Conservation (phyloP, 495 filamentous ascomycete species). For the Xylaria cubensis region DNA sequence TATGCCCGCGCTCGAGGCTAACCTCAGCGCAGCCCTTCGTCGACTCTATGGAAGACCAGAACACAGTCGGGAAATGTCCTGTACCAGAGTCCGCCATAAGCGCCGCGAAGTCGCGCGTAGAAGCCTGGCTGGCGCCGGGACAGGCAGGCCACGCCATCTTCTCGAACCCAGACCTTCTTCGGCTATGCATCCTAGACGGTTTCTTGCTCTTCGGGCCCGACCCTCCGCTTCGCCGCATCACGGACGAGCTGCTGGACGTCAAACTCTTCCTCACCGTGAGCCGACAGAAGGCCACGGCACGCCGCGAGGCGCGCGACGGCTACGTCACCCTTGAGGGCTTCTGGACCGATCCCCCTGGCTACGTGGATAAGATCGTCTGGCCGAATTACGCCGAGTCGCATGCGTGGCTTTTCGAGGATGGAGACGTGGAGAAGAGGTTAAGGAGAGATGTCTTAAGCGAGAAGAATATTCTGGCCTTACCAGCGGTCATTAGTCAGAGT, state of each 20-base stretch:
- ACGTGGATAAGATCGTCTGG: constrained; percentile 96
- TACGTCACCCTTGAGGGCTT: constrained; percentile 92
- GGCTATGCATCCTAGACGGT: constrained; percentile 75
- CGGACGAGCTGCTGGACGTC: constrained; percentile 66
- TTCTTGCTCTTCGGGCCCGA: constrained; percentile 76
- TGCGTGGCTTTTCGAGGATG: constrained; percentile 71
- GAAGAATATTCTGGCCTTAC: constrained; percentile 55
- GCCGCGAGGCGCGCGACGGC: constrained; percentile 75
- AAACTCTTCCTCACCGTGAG: constrained; percentile 75
- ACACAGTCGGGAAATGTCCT: constrained; percentile 60
- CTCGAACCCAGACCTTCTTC: constrained; percentile 32
- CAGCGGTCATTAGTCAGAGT: constrained; percentile 4
- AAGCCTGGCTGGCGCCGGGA: constrained; percentile 46
- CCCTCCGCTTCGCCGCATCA: constrained; percentile 43
- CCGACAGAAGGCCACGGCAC: constrained; percentile 63
- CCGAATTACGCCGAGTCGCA: constrained; percentile 86
- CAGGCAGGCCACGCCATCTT: constrained; percentile 39
- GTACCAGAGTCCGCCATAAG: constrained; percentile 50
- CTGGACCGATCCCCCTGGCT: constrained; percentile 92
- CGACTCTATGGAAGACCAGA: constrained; percentile 78
- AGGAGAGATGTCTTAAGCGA: constrained; percentile 50
- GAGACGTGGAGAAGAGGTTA: constrained; percentile 63
- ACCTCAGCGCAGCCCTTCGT: constrained; percentile 55
- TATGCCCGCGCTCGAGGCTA: constrained; percentile 29
- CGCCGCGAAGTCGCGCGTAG: constrained; percentile 46